Evolutionary conservation across 495 filamentous ascomycete genomes (phyloP).

Genomic region (Astrothelium subdiscretum): DNA sequence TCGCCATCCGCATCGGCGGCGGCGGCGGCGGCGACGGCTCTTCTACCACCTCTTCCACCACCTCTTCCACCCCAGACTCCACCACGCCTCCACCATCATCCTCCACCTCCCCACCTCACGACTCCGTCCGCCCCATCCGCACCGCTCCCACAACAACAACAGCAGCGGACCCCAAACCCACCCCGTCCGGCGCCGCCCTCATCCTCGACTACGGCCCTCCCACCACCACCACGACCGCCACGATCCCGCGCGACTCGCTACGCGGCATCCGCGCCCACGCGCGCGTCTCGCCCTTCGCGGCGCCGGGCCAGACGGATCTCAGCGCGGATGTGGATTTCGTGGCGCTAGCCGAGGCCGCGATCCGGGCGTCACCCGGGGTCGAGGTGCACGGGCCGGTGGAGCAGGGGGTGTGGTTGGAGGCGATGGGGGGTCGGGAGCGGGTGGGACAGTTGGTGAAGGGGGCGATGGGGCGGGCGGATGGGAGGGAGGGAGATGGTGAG

Average conservation of each 20-base stretch:
- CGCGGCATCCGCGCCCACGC: slow-evolving; percentile 72
- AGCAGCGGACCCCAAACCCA: slow-evolving; percentile 35
- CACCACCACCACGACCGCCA: too few relatives aligned
- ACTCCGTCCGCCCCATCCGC: slow-evolving; percentile 7
- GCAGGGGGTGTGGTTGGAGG: slow-evolving; percentile 65
- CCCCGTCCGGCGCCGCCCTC: slow-evolving; percentile 69
- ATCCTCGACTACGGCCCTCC: slow-evolving; percentile 89
- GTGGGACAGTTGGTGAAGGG: slow-evolving; percentile 52
- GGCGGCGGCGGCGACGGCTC: too few relatives aligned
- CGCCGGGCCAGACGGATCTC: slow-evolving; percentile 73
- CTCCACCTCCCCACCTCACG: slow-evolving; percentile 3
- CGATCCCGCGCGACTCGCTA: slow-evolving; percentile 74
- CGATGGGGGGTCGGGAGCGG: slow-evolving; percentile 72
- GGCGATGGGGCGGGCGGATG: slow-evolving; percentile 20
- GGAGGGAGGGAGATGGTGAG: slow-evolving; percentile 9
- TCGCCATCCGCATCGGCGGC: slow-evolving; percentile 74
- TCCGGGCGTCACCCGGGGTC: slow-evolving; percentile 58
- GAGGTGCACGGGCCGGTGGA: slow-evolving; percentile 90
- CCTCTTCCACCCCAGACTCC: slow-evolving; percentile 17
- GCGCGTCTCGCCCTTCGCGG: slow-evolving; percentile 60
- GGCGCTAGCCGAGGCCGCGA: slow-evolving; percentile 69
- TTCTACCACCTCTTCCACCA: slow-evolving; percentile 31
- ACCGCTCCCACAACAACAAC: too few relatives aligned
- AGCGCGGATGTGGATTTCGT: slow-evolving; percentile 87
- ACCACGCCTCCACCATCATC: too few relatives aligned